Evolutionary conservation across 768 basidiomycete genomes (phyloP).

Genomic region (Tulasnella sp.): DNA sequence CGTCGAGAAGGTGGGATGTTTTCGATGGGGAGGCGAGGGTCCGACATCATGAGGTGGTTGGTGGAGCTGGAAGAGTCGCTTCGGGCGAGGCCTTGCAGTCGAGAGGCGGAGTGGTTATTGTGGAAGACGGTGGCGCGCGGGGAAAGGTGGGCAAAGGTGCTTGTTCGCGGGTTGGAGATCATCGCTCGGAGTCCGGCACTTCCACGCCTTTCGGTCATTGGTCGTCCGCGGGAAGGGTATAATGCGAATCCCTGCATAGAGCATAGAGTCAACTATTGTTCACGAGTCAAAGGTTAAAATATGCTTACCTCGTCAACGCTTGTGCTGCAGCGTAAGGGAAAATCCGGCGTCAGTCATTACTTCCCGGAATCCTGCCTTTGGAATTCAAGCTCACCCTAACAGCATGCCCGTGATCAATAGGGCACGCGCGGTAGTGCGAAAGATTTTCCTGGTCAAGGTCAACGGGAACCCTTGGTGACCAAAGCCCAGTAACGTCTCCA

Average conservation of each 20-base stretch:
- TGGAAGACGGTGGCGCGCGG: constrained; percentile 47
- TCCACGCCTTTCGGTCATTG: background rate
- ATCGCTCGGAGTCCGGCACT: constrained; percentile 37
- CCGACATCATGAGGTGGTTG: background rate
- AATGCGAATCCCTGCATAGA: constrained; percentile 19
- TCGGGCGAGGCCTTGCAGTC: background rate
- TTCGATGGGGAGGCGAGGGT: background rate
- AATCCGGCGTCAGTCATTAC: background rate
- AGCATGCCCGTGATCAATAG: constrained; percentile 2
- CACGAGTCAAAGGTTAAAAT: background rate
- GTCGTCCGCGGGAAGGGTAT: background rate
- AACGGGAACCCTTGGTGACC: background rate
- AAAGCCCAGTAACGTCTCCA: constrained; percentile 4
- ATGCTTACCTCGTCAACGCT: constrained; percentile 18
- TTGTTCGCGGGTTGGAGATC: constrained; percentile 55
- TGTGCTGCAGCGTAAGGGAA: background rate
- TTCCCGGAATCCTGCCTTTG: background rate
- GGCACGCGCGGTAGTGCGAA: background rate
- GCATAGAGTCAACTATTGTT: background rate
- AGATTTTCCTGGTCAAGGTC: constrained; percentile 3
- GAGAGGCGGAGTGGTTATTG: background rate
- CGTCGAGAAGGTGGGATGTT: background rate
- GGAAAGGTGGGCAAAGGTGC: constrained; percentile 54
- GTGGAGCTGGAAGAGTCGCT: background rate
- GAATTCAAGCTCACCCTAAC: background rate